These are phyloP conservation scores for Arthonia radiata DNA, from an alignment of 495 filamentous ascomycete species.

Conservation along the genomic window DNA sequence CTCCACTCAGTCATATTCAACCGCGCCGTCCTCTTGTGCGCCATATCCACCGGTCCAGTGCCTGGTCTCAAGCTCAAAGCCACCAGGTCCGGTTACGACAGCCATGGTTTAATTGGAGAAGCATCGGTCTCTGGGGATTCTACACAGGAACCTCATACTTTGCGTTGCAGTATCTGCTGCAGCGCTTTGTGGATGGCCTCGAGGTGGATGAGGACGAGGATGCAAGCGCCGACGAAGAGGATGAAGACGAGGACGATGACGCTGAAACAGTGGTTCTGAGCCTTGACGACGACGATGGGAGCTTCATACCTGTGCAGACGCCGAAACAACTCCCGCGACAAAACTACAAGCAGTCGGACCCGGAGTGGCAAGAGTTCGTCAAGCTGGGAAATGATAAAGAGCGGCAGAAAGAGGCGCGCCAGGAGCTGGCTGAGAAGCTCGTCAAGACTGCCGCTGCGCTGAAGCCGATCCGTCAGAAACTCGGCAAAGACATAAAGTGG, in stretches of 20 bases:
- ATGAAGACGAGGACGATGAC: constrained; percentile 3
- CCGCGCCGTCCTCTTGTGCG: no score
- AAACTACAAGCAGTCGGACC: constrained; percentile 35
- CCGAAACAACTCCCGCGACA: constrained; percentile 21
- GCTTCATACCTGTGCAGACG: constrained; percentile 43
- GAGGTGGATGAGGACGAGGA: constrained; percentile 4
- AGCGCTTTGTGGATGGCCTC: constrained; percentile 7
- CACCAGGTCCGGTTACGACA: constrained; percentile 1
- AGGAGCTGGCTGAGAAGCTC: constrained; percentile 26
- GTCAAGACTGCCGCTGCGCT: constrained; percentile 5
- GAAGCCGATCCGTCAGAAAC: constrained; percentile 8
- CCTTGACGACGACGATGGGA: constrained; percentile 13
- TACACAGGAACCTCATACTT: constrained; percentile 5
- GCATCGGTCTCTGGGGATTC: constrained; percentile 1
- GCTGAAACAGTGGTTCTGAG: constrained; percentile 1
- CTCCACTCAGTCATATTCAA: no score
- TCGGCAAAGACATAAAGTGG: constrained; percentile 23
- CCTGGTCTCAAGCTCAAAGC: no score
- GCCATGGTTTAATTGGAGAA: constrained; percentile 4
- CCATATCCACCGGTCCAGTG: no score
- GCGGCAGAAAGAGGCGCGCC: constrained; percentile 16
- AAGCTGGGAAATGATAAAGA: constrained; percentile 27
- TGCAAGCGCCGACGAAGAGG: constrained; percentile 4
- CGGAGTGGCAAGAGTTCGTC: constrained; percentile 46
- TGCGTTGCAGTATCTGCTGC: constrained; percentile 4